These are phyloP conservation scores for Pseudogymnoascus pannorum DNA, from an alignment of 2,329 filamentous ascomycete genomes.

Conservation along the genomic window DNA sequence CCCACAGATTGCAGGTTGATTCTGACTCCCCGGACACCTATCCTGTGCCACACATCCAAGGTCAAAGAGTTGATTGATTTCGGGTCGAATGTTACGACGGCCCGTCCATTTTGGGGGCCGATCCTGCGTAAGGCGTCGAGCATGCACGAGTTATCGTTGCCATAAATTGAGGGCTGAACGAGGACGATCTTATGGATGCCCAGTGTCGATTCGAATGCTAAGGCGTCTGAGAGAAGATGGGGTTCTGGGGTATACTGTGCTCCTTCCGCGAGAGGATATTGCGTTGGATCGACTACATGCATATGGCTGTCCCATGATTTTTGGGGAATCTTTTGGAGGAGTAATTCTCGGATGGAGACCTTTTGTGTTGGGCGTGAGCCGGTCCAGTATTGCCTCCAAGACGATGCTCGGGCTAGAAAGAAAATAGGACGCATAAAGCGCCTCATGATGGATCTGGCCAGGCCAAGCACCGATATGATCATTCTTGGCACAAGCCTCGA, in stretches of 20 bases:
- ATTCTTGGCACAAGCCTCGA: not conserved
- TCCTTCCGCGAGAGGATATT: conserved; percentile 40
- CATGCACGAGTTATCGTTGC: conserved; percentile 51
- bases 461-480: conserved; percentile 1
- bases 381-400: conserved; percentile 4
- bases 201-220: conserved; percentile 42
- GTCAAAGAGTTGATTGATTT: conserved; percentile 30
- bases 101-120: conserved; percentile 43
- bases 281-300: conserved; percentile 50
- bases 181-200: conserved; percentile 50
- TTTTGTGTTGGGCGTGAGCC: not conserved
- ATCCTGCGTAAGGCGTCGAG: conserved; percentile 45
- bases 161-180: conserved; percentile 56
- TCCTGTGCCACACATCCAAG: conserved; percentile 45
- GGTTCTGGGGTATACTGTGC: conserved; percentile 45
- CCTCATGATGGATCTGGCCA: conserved; percentile 4
- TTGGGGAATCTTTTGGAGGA: not conserved
- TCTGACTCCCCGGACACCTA: conserved; percentile 52
- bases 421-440: conserved; percentile 5
- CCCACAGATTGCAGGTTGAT: conserved; percentile 51
- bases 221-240: conserved; percentile 44
- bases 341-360: not conserved
- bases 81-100: conserved; percentile 50
- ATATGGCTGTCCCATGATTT: conserved; percentile 48
- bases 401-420: conserved; percentile 1